A percentile compares a stretch with the other conserved stretches of the same genome.
phyloP scores from a whole-genome alignment of 2,329 filamentous ascomycete species.

The Xylogone sp. region DNA sequence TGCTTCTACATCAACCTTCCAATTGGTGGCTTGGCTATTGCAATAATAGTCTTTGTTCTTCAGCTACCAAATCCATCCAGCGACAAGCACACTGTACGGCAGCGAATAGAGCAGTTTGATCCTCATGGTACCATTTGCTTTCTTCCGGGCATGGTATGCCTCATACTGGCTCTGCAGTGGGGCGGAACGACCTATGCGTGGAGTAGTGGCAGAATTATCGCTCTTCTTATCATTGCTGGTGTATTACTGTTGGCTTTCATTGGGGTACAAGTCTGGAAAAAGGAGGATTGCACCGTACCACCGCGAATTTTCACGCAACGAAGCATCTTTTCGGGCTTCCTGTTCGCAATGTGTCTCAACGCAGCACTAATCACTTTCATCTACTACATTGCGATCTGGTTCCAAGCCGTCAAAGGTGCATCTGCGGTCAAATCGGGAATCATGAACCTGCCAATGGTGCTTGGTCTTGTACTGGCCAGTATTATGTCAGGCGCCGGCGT shows the following conservation, averaged over 20 bases:
- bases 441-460: slow-evolving; percentile 24
- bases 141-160: slow-evolving; percentile 20
- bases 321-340: slow-evolving; percentile 27
- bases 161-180: slow-evolving; percentile 32
- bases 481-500: slow-evolving; percentile 26
- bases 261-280: slow-evolving; percentile 28
- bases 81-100: slow-evolving; percentile 30
- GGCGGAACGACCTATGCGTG: slow-evolving; percentile 30
- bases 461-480: slow-evolving; percentile 22
- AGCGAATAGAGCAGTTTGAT: slow-evolving; percentile 30
- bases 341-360: slow-evolving; percentile 22
- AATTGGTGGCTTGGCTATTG: slow-evolving; percentile 27
- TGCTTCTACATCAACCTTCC: slow-evolving; percentile 32
- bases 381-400: slow-evolving; percentile 40
- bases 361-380: slow-evolving; percentile 21
- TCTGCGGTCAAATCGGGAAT: slow-evolving; percentile 32
- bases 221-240: slow-evolving; percentile 21
- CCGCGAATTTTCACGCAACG: slow-evolving; percentile 32
- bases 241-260: slow-evolving; percentile 21
- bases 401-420: slow-evolving; percentile 38
- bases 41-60: slow-evolving; percentile 28
- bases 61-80: neutral
- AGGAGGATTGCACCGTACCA: slow-evolving; percentile 32
- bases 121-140: slow-evolving; percentile 26
- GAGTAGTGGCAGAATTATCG: slow-evolving; percentile 28